These are phyloP conservation scores for Baorangia bicolor DNA, from an alignment of 768 basidiomycete genomes.

Conservation along the genomic window DNA sequence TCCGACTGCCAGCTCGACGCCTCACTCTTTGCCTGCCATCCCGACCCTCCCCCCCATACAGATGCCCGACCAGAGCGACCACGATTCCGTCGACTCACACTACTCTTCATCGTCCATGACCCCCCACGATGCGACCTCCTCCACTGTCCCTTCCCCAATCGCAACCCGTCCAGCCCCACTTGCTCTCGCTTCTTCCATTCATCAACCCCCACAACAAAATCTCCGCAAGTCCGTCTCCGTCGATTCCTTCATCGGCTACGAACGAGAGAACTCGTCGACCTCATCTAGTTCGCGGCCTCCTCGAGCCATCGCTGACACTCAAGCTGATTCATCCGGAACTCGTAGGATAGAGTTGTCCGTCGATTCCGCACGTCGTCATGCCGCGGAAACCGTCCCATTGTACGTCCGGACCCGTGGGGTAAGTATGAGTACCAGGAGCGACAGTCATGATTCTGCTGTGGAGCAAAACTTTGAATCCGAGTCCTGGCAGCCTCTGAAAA, in stretches of 20 bases:
- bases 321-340: conserved; percentile 36
- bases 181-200: conserved; percentile 17
- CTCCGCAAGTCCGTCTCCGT: conserved; percentile 77
- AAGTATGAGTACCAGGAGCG: conserved; percentile 51
- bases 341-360: conserved; percentile 28
- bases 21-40: conserved; percentile 35
- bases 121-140: conserved; percentile 41
- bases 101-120: conserved; percentile 35
- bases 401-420: conserved; percentile 52
- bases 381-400: conserved; percentile 29
- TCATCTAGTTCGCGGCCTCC: conserved; percentile 36
- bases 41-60: conserved; percentile 46
- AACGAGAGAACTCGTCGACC: conserved; percentile 36
- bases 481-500: conserved; percentile 44
- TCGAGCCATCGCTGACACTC: conserved; percentile 37
- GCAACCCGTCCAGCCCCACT: conserved; percentile 2
- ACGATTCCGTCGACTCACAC: conserved; percentile 22
- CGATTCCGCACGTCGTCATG: conserved; percentile 26
- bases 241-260: conserved; percentile 64
- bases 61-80: conserved; percentile 37
- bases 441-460: conserved; percentile 38
- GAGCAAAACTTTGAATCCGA: conserved; percentile 54
- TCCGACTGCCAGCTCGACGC: conserved; percentile 14
- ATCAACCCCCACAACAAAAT: conserved; percentile 26
- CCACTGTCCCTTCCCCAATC: conserved; percentile 41